phyloP scores from a whole-genome alignment of 2,329 filamentous ascomycete genomes.

The Fusarium phyllophilum region DNA sequence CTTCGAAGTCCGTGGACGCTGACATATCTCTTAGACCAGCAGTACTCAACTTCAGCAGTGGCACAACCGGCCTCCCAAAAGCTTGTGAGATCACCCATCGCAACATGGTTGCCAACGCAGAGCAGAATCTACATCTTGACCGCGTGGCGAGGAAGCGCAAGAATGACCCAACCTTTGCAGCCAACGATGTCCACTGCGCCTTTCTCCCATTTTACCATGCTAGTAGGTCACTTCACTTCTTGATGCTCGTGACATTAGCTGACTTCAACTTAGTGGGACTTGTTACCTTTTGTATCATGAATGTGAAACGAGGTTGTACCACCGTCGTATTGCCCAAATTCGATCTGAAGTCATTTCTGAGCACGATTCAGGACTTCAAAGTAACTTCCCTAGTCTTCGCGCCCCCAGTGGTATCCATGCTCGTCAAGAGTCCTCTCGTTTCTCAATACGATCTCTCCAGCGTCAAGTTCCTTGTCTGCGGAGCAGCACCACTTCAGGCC shows the following conservation, averaged over 20 bases:
- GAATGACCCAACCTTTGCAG: not conserved
- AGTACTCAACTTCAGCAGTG: slow-evolving; percentile 11
- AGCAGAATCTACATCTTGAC: slow-evolving; percentile 4
- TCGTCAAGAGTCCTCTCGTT: not conserved
- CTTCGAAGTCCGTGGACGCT: not conserved
- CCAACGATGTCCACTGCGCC: not conserved
- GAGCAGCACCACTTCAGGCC: slow-evolving; percentile 1
- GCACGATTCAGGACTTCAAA: not conserved
- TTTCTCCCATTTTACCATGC: slow-evolving; percentile 13
- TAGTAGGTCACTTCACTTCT: not conserved
- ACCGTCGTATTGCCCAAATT: slow-evolving; percentile 4
- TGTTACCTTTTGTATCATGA: not conserved
- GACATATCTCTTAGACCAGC: not conserved
- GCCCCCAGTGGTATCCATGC: slow-evolving; percentile 2
- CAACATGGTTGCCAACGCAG: slow-evolving; percentile 14
- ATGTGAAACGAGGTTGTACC: not conserved
- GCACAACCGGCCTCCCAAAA: not conserved
- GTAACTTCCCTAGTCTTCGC: not conserved
- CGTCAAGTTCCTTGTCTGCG: not conserved
- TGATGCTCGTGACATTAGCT: not conserved
- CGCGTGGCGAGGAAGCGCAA: not conserved
- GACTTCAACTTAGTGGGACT: not conserved
- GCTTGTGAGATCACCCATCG: slow-evolving; percentile 1
- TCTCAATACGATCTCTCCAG: not conserved
- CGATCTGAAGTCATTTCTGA: not conserved